Evolutionary conservation across 2,329 filamentous ascomycete genomes (phyloP), one percentile per base, ranked within the genome.

Genomic region (Penicillium sp.): DNA sequence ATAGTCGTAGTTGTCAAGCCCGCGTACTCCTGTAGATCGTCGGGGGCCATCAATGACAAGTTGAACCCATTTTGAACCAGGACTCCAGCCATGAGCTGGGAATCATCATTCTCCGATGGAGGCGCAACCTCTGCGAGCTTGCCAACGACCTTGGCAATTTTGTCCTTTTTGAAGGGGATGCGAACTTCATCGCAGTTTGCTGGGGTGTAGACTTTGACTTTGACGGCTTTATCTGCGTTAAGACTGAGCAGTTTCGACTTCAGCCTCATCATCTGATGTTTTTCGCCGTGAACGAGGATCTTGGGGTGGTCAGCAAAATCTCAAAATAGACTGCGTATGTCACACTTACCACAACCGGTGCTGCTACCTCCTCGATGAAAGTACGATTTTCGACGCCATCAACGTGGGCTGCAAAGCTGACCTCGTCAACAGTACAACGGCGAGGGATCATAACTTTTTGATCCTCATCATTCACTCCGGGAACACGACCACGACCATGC

Each of bases 51-150:
- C 34, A 99, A 81, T 0, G 90, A 95, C 70, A 99, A 85, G 73
- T 97, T 96, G 75, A 99, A 97, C 72, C 97, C 94, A 72, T 96
- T 97, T 66, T 97, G 93, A 8, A 99, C 92, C 16, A 99, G 81
- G 0, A 99, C 94, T 29, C 94, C 94, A 0, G 88, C 89, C 65
- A 99, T 85, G 42, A 97, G 80, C 53, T 83, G 79, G 6, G 78
- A 72, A n/a, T 81, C 76, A 35, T 75, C 72, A 53, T 74, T 55
- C 29, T 73, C 68, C 14, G 73, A 70, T 16, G 90, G 89, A 3
- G 90, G 90, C 2, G 88, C 82, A 47, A 93, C 86, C 32, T 91
- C 85, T 8, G 94, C 94, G 13, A 99, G 83, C 72, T 92, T 93
- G 63, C 94, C 94, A 8, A 99, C 94, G 0, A 99, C 94, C 74